Evolutionary conservation across 2,329 filamentous ascomycete genomes (phyloP).

Genomic region (Phialophora macrospora): DNA sequence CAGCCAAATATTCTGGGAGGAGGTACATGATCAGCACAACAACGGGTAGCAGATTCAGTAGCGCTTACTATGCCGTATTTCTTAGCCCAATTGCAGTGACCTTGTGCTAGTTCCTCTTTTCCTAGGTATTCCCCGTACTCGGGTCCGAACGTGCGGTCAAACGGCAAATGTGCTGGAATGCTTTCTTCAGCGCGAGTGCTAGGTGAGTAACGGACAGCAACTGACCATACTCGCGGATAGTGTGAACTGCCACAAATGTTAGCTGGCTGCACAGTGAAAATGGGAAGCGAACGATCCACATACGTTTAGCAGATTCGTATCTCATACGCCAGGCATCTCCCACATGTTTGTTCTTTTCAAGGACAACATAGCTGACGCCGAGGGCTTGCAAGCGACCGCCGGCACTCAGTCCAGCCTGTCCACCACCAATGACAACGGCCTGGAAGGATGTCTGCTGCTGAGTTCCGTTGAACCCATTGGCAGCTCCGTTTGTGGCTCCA

Average conservation of each 20-base stretch:
- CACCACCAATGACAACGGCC: constrained; percentile 47
- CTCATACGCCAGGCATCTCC: constrained; percentile 55
- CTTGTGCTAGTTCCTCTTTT: constrained; percentile 36
- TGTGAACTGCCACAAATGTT: constrained; percentile 32
- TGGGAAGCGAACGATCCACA: constrained; percentile 35
- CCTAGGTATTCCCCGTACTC: constrained; percentile 37
- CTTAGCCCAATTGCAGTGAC: constrained; percentile 31
- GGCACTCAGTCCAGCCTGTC: constrained; percentile 51
- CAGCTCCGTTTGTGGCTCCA: constrained; percentile 7
- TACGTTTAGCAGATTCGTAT: constrained; percentile 52
- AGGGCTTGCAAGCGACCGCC: constrained; percentile 53
- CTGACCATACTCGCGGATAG: constrained; percentile 29
- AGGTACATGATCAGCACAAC: background rate
- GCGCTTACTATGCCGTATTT: constrained; percentile 9
- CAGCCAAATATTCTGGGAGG: constrained; percentile 5
- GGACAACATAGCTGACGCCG: constrained; percentile 49
- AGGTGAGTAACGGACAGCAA: constrained; percentile 31
- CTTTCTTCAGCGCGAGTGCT: constrained; percentile 36
- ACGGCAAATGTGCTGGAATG: constrained; percentile 44
- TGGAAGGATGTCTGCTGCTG: constrained; percentile 34
- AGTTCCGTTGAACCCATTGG: background rate
- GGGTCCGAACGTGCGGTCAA: constrained; percentile 38
- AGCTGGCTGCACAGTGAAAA: constrained; percentile 27
- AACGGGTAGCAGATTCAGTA: too few relatives aligned
- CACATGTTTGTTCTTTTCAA: constrained; percentile 51